These are phyloP conservation scores for Gautieria morchelliformis DNA, from an alignment of 768 basidiomycete species.

Conservation along the genomic window DNA sequence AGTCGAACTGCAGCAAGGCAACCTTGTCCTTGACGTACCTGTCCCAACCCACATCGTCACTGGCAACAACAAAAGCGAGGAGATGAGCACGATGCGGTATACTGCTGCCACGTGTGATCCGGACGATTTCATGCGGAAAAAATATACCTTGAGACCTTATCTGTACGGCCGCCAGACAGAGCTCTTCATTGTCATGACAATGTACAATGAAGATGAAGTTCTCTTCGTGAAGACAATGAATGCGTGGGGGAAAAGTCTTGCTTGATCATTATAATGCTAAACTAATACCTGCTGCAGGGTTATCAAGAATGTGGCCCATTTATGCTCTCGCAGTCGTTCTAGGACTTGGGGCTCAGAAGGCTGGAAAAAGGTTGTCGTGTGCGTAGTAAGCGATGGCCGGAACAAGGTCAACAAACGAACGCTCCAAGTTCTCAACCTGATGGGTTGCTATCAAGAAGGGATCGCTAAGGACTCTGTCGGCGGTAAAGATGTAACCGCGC, in stretches of 20 bases:
- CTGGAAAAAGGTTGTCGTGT: slow-evolving; percentile 88
- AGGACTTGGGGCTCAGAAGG: slow-evolving; percentile 83
- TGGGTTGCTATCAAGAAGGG: slow-evolving; percentile 85
- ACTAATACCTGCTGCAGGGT: slow-evolving; percentile 35
- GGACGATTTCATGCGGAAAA: slow-evolving; percentile 71
- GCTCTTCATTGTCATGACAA: slow-evolving; percentile 92
- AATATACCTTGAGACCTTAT: slow-evolving; percentile 73
- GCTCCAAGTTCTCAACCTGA: slow-evolving; percentile 77
- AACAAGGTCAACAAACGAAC: slow-evolving; percentile 86
- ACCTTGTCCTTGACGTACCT: slow-evolving; percentile 74
- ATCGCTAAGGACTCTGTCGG: slow-evolving; percentile 82
- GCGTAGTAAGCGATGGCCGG: slow-evolving; percentile 78
- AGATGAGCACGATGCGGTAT: slow-evolving; percentile 79
- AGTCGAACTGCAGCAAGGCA: slow-evolving; percentile 73
- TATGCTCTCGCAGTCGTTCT: slow-evolving; percentile 59
- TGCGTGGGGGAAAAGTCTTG: slow-evolving; percentile 38
- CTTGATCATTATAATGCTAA: background rate
- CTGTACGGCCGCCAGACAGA: slow-evolving; percentile 76
- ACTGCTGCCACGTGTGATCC: slow-evolving; percentile 87
- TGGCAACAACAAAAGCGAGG: slow-evolving; percentile 51
- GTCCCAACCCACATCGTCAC: slow-evolving; percentile 70
- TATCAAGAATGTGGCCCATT: slow-evolving; percentile 77
- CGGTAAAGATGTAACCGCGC: slow-evolving; percentile 86
- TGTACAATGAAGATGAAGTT: slow-evolving; percentile 89
- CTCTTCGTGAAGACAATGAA: slow-evolving; percentile 79